A percentile compares a stretch with the other conserved stretches of the same genome.
These are phyloP conservation scores for Hemerocallis citrina DNA, from an alignment of 106 monocot genomes.

Conservation along the genomic window DNA sequence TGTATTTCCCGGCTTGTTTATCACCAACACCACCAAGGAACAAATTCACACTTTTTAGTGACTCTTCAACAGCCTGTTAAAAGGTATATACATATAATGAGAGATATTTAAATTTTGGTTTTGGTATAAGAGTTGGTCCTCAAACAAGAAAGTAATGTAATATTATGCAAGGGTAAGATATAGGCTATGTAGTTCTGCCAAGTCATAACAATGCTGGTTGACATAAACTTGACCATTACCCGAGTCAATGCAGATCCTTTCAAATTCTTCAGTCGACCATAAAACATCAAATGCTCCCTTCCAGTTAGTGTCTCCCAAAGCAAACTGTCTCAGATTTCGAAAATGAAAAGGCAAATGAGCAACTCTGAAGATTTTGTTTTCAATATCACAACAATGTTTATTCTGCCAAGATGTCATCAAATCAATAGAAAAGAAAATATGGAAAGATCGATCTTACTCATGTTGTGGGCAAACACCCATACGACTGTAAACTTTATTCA, in stretches of 20 bases:
- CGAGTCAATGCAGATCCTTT: slow-evolving; percentile 40
- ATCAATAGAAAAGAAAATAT: neutral
- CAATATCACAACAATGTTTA: too few species aligned
- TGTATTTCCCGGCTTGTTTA: slow-evolving; percentile 47
- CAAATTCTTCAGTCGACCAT: slow-evolving; percentile 74
- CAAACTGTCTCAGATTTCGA: slow-evolving; percentile 30
- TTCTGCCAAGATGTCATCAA: too few species aligned
- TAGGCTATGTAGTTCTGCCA: too few species aligned
- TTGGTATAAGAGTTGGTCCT: too few species aligned
- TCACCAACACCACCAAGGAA: slow-evolving; percentile 35
- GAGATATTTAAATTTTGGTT: too few species aligned
- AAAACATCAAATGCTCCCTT: slow-evolving; percentile 76
- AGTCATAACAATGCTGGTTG: too few species aligned
- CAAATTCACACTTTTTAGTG: slow-evolving; percentile 50
- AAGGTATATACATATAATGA: too few species aligned
- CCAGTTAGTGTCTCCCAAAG: slow-evolving; percentile 83
- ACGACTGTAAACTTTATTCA: slow-evolving; percentile 43
- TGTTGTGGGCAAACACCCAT: slow-evolving; percentile 89
- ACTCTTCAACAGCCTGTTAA: slow-evolving; percentile 53
- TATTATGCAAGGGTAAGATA: too few species aligned
- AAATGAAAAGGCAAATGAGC: neutral
- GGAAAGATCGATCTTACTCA: slow-evolving; percentile 45
- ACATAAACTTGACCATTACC: slow-evolving; percentile 29
- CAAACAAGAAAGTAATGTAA: too few species aligned
- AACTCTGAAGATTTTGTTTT: too few species aligned